Base-by-base conservation (phyloP, 768 basidiomycete species). In the Boletellus sp. region DNA sequence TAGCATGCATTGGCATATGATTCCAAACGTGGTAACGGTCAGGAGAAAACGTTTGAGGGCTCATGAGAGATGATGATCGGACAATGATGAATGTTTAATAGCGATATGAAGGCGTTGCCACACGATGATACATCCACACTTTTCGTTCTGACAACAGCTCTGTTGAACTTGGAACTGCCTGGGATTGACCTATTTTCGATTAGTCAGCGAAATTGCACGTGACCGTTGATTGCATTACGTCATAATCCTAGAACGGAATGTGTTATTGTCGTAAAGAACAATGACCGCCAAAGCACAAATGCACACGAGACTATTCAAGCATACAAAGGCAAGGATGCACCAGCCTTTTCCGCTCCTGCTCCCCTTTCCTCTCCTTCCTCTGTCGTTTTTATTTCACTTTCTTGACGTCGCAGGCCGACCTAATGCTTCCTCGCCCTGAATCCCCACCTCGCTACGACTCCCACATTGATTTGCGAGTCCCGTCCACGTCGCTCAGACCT, bases 401-500 rank as follows among this genome's bases (percentile, higher is more conserved):
- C 28, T 56, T 55, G 47, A 59, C 65, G 71, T 72, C 70, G 70
- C 70, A 59, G 70, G 70, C 45, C 70, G 71, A 71, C 71, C 51
- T 50, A 43, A 72, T 66, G 68, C 56, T 66, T 47, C 49, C 62
- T 49, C 63, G 62, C 52, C 59, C 59, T 49, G 58, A 57, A 52
- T 63, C 72, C 3, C 79, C 83, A 28, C 79, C 82, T 43, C 72
- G 72, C 61, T 82, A 84, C 72, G 80, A 80, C 73, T 63, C 75
- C 72, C 70, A 56, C 66, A 77, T 76, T 26, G 62, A 64, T 23
- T 40, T 53, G 48, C 61, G 36, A 23, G 56, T 55, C 32, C 53
- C 64, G 34, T 48, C 63, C 41, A 70, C 61, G 41, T 64, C 72
- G 16, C 82, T 94, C 50, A 84, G 78, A 52, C 90, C 93, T 8